Base-by-base conservation (phyloP, 208 protist species). In the Angomonas ambiguus region DNA sequence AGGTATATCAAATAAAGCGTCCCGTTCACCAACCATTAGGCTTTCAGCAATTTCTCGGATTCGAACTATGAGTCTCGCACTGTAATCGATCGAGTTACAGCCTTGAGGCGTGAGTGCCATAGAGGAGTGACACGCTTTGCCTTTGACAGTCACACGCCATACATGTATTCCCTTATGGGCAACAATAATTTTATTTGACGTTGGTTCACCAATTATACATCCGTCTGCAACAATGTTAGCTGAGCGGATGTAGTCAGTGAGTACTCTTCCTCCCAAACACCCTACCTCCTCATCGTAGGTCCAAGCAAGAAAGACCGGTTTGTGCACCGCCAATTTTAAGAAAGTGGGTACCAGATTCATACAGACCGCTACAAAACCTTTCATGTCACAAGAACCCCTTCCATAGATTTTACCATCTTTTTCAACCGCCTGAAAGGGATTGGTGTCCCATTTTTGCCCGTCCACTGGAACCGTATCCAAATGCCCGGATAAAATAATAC, bases 401-500 rank as follows among this genome's bases (percentile, higher is more conserved):
- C 58, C 58, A 27, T 63, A 63, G n/a, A 51, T 22, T 24, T 51
- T 51, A 2, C 58, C 35, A 27, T 63, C 78, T 64, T 27, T 27
- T 45, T 63, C 58, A 20, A 38, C 51, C 63, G 85, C 41, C 38
- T 42, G 63, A 33, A 87, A 87, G 2, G 84, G 74, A 67, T 85
- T 79, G 55, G 48, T 80, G 72, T 79, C 71, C 76, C 84, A 88
- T 77, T 70, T 70, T 72, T 92, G 85, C 34, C 82, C 85, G 34
- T 77, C 77, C 58, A 88, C 81, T 16, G 85, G 78, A 55, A 92
- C 85, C 41, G 88, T 80, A 60, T 92, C 81, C 5, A 75, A 88
- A 72, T 87, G 76, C 27, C 80, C 84, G 16, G 69, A 82, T 31
- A 85, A 33, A 48, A 83, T 78, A 38, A 87, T 70, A 61, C 84